phyloP scores from a whole-genome alignment of 371 early-diverging fungal genomes.

The Lichtheimia hyalospora region DNA sequence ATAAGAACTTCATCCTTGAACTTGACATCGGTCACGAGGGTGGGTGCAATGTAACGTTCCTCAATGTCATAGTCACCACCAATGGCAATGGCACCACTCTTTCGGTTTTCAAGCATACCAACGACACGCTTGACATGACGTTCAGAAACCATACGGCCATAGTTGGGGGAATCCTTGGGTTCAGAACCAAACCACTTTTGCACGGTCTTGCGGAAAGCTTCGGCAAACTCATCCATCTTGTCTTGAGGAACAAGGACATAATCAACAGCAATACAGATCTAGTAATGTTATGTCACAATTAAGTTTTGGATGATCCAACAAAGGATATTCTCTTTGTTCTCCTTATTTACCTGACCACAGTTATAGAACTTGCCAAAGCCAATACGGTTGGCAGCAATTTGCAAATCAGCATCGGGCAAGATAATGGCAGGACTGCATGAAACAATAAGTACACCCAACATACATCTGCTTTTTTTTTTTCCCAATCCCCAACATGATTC shows the following conservation, averaged over 20 bases:
- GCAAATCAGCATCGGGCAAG: conserved; percentile 63
- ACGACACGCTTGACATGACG: conserved; percentile 73
- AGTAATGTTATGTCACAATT: neutral
- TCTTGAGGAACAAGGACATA: conserved; percentile 68
- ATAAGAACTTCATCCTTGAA: conserved; percentile 28
- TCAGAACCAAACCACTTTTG: conserved; percentile 51
- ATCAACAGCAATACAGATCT: conserved; percentile 89
- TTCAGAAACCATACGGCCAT: conserved; percentile 68
- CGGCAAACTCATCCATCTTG: conserved; percentile 48
- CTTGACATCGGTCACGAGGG: conserved; percentile 19
- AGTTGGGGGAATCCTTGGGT: conserved; percentile 50
- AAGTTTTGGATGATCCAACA: neutral
- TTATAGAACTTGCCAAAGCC: conserved; percentile 82
- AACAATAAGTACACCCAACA: neutral
- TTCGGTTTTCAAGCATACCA: conserved; percentile 45
- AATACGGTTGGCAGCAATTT: conserved; percentile 68
- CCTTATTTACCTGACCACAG: conserved; percentile 68
- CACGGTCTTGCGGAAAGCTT: conserved; percentile 49
- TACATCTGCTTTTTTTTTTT: neutral
- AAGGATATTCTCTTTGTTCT: neutral
- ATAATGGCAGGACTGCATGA: conserved; percentile 65
- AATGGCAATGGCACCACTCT: conserved; percentile 48
- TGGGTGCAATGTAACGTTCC: conserved; percentile 20
- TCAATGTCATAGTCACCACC: conserved; percentile 33
- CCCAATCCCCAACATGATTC: neutral